Evolutionary conservation across 768 basidiomycete genomes (phyloP), one percentile per base, ranked within the genome.

Genomic region (Collybia sordida): DNA sequence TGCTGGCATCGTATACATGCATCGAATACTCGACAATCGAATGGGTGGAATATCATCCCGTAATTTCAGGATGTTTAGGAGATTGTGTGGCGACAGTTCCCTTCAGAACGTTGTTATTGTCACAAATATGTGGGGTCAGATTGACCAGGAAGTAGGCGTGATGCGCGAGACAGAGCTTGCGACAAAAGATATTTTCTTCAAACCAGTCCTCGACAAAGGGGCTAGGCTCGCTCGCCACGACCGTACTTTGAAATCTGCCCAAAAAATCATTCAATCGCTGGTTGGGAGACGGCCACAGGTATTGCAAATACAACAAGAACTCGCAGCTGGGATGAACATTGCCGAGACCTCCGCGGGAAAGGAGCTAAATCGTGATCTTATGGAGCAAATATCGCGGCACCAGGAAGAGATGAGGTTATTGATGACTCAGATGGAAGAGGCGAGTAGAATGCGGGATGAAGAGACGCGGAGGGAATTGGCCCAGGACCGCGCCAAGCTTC

Each of bases 1-100:
- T n/a, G 68, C 77, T 1, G 79, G 79, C 4, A 72, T 81, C 60
- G 74, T 81, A 49, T 81, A 81, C 61, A 69, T 80, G 64, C 80
- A 80, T 56, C 75, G 79, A 1, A 82, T 82, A 47, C 68, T 71
- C 12, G 80, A 81, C 51, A 68, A 73, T 63, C 64, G 78, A 21
- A 69, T 82, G 60, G 75, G 75, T 27, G 52, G 52, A 19, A 53
- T 53, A 39, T 49, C 52, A 19, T 23, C 52, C 15, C 46, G 52
- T 11, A 53, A 53, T 45, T 53, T 53, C 42, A 53, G 22, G 42
- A 53, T 53, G 52, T 53, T 53, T 25, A 36, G 52, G 18, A 27
- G 49, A 17, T 23, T 53, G 21, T 53, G 52, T 42, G 52, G 52
- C 11, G 52, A 53, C 9, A 40, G 18, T 21, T 42, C 52, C 17